These are phyloP conservation scores for Papiliotrema terrestris DNA, from an alignment of 1,284 basidiomycete genomes.

Conservation along the genomic window DNA sequence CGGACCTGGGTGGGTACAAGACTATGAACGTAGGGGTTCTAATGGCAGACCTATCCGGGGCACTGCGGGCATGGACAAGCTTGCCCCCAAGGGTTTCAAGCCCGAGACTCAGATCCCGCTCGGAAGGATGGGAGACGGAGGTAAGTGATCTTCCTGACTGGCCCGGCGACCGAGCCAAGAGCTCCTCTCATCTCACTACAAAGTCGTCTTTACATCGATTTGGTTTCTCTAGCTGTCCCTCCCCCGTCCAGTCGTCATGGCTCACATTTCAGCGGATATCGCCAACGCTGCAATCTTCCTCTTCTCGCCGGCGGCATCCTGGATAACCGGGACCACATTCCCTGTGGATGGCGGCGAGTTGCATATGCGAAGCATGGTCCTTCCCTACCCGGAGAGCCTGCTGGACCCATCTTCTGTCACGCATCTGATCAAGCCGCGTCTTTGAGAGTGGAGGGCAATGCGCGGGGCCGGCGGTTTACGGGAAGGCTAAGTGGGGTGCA, in stretches of 20 bases:
- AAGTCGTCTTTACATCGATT: too few species aligned
- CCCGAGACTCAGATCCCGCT: slow-evolving; percentile 52
- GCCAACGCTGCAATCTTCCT: slow-evolving; percentile 79
- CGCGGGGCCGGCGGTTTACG: too few species aligned
- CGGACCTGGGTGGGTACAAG: slow-evolving; percentile 59
- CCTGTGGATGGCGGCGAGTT: slow-evolving; percentile 47
- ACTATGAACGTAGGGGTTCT: neutral
- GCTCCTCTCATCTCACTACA: too few species aligned
- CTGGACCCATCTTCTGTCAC: slow-evolving; percentile 42
- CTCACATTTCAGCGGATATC: slow-evolving; percentile 57
- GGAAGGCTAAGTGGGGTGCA: too few species aligned
- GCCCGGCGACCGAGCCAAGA: too few species aligned
- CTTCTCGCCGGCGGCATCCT: slow-evolving; percentile 81
- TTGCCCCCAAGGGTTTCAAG: slow-evolving; percentile 54
- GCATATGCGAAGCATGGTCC: slow-evolving; percentile 29
- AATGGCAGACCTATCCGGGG: slow-evolving; percentile 61
- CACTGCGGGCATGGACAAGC: slow-evolving; percentile 79
- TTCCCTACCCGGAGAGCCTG: slow-evolving; percentile 45
- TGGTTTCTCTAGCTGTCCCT: too few species aligned
- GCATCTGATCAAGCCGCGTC: slow-evolving; percentile 12
- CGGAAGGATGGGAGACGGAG: slow-evolving; percentile 63
- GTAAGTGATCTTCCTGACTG: slow-evolving; percentile 18
- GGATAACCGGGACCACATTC: slow-evolving; percentile 65
- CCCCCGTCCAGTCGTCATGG: neutral
- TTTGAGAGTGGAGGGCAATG: too few species aligned